A percentile compares a stretch with the other conserved stretches of the same genome.
phyloP scores from a whole-genome alignment of 1,139 yeast genomes.

The Candida glucosophila region DNA sequence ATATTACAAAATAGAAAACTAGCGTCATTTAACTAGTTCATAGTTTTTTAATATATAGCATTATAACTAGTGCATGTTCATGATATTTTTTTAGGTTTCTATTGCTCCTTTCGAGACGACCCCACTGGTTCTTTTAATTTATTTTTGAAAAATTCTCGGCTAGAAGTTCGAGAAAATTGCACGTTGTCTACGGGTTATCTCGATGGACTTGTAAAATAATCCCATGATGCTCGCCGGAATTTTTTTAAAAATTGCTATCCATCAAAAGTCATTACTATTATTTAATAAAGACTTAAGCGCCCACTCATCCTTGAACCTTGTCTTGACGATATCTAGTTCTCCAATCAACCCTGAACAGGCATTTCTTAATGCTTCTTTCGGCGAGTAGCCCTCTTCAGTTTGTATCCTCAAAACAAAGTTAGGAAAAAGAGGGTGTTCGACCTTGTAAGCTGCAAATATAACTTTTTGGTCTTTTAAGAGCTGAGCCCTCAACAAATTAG shows the following conservation, averaged over 20 bases:
- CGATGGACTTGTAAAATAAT: not conserved
- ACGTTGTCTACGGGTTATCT: constrained; percentile 1
- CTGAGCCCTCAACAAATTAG: constrained; percentile 81
- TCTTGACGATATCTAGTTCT: constrained; percentile 65
- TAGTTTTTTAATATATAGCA: too few species aligned
- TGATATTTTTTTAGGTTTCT: not conserved
- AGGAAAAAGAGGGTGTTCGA: constrained; percentile 95
- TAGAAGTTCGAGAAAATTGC: too few species aligned
- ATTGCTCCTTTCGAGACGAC: too few species aligned
- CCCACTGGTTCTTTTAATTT: too few species aligned
- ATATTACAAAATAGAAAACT: too few species aligned
- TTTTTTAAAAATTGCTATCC: not conserved
- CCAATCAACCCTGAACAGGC: constrained; percentile 81
- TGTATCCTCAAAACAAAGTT: constrained; percentile 89
- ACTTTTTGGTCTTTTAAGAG: constrained; percentile 80
- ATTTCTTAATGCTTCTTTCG: constrained; percentile 79
- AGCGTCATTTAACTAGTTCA: too few species aligned
- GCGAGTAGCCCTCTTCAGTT: constrained; percentile 90
- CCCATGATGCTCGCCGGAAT: not conserved
- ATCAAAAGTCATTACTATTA: constrained; percentile 38
- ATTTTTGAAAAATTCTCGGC: too few species aligned
- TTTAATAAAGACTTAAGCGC: constrained; percentile 67
- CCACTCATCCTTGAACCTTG: constrained; percentile 87
- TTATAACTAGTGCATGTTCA: constrained; percentile 1
- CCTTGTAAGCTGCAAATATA: constrained; percentile 91